Base-by-base conservation (phyloP, 106 monocot genomes). In the Phalaenopsis aphrodite region DNA sequence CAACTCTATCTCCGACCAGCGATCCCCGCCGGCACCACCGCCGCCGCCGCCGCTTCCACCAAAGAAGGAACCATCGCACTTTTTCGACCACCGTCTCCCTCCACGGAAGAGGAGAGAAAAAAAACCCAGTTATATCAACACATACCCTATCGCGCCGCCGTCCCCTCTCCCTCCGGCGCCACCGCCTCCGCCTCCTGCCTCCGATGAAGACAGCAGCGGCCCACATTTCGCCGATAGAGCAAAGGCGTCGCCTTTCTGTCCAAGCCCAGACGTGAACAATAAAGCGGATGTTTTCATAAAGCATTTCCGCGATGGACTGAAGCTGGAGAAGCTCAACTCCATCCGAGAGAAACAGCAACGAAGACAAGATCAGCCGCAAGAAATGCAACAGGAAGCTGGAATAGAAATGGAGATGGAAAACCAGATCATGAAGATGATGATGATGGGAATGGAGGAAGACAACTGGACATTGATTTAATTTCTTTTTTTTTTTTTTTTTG, bases 271-370 rank as follows among this genome's bases (percentile, higher is more conserved):
- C 65, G 89, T 92, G 65, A 85, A 92, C 81, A 87, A 81, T 74
- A 92, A 92, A 69, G 87, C 89, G 0, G 92, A 92, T n/a, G 78
- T 80, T 58, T 92, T 92, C 85, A 92, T 92, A 12, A 87, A 84
- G 3, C 65, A 84, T 36, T 86, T 92, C 80, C 79, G 56, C 19
- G 92, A 81, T 1, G 75, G 82, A 1, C 87, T 89, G 78, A 64
- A 86, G 80, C 87, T 89, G 2, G 92, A 92, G 83, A 92, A 88
- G 84, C 39, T 89, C n/a, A 87, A 89, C 58, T 89, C 92, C 42
- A 78, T 89, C 30, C 58, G 77, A 68, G 78, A 84, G 73, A 87
- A 83, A 55, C 79, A 85, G 6, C 79, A 10, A 37, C 73, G 21
- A 43, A 77, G 73, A n/a, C 30, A 82, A 39, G 71, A 71, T 38